A percentile compares a stretch with the other conserved stretches of the same genome.
phyloP scores from a whole-genome alignment of 2,329 filamentous ascomycete species.

The Cercospora beticola region DNA sequence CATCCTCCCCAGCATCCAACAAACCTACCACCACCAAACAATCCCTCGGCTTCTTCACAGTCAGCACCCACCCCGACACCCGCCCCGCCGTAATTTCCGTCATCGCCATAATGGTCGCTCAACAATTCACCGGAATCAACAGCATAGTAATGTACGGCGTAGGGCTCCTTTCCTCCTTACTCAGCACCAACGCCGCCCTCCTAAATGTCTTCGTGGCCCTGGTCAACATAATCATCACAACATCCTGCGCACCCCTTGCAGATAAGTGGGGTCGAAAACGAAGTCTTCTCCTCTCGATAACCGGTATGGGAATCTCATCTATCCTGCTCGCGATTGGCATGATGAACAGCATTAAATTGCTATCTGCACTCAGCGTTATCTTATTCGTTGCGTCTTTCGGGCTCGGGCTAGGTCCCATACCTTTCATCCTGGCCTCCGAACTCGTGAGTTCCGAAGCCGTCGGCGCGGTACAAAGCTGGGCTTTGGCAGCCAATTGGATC shows the following conservation, averaged over 20 bases:
- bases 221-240: slow-evolving; percentile 81
- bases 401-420: slow-evolving; percentile 86
- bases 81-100: slow-evolving; percentile 83
- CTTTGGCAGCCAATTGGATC: slow-evolving; percentile 80
- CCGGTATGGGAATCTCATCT: slow-evolving; percentile 79
- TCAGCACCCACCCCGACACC: slow-evolving; percentile 66
- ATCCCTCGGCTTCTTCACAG: slow-evolving; percentile 50
- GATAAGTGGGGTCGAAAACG: slow-evolving; percentile 86
- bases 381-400: slow-evolving; percentile 88
- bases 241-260: slow-evolving; percentile 76
- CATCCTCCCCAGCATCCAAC: background rate
- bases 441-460: slow-evolving; percentile 88
- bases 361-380: slow-evolving; percentile 79
- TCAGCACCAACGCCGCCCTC: slow-evolving; percentile 77
- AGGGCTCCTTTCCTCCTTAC: slow-evolving; percentile 75
- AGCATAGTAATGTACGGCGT: slow-evolving; percentile 99
- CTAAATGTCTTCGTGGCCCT: slow-evolving; percentile 85
- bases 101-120: slow-evolving; percentile 89
- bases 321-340: slow-evolving; percentile 79
- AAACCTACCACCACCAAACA: slow-evolving; percentile 23
- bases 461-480: slow-evolving; percentile 86
- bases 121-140: slow-evolving; percentile 91
- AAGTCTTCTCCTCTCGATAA: slow-evolving; percentile 77
- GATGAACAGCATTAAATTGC: slow-evolving; percentile 65
- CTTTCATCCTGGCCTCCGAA: slow-evolving; percentile 90